Percentiles rank a stretch among this genome's conserved stretches.
phyloP scores from a whole-genome alignment of 2,329 filamentous ascomycete genomes.

The Neofusicoccum umdonicola region DNA sequence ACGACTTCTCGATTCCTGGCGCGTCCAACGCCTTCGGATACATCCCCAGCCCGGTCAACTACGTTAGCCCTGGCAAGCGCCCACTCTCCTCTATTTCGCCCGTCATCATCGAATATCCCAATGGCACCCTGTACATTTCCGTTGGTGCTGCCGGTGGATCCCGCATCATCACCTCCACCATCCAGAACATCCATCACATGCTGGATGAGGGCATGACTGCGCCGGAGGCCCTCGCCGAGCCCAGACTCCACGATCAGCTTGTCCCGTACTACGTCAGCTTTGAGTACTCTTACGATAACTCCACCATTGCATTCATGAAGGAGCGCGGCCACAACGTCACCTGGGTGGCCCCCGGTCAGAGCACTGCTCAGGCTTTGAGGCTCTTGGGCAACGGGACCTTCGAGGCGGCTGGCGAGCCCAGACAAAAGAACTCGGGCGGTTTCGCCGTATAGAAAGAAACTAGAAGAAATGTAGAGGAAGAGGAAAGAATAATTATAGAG shows the following conservation, averaged over 20 bases:
- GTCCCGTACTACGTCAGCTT: constrained; percentile 67
- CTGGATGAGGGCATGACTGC: constrained; percentile 64
- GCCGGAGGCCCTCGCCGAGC: constrained; percentile 60
- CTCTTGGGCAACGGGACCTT: constrained; percentile 64
- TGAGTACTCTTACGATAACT: constrained; percentile 67
- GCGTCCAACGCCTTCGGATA: constrained; percentile 80
- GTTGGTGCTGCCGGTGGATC: constrained; percentile 78
- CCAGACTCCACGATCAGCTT: constrained; percentile 78
- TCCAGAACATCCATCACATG: constrained; percentile 71
- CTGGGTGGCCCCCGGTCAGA: constrained; percentile 62
- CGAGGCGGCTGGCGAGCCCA: constrained; percentile 73
- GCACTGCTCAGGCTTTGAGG: constrained; percentile 69
- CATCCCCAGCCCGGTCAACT: constrained; percentile 76
- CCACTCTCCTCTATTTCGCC: constrained; percentile 82
- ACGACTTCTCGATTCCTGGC: constrained; percentile 81
- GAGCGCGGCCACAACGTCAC: constrained; percentile 68
- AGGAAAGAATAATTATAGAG: too few relatives aligned
- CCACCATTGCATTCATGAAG: constrained; percentile 62
- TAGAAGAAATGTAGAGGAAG: too few relatives aligned
- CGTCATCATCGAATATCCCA: constrained; percentile 67
- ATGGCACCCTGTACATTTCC: constrained; percentile 64
- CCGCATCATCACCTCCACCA: constrained; percentile 76
- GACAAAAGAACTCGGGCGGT: constrained; percentile 69
- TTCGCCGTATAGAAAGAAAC: constrained; percentile 47
- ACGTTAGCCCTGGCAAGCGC: constrained; percentile 74